phyloP scores from a whole-genome alignment of 129 eudicot species.

The Flaveria robusta region DNA sequence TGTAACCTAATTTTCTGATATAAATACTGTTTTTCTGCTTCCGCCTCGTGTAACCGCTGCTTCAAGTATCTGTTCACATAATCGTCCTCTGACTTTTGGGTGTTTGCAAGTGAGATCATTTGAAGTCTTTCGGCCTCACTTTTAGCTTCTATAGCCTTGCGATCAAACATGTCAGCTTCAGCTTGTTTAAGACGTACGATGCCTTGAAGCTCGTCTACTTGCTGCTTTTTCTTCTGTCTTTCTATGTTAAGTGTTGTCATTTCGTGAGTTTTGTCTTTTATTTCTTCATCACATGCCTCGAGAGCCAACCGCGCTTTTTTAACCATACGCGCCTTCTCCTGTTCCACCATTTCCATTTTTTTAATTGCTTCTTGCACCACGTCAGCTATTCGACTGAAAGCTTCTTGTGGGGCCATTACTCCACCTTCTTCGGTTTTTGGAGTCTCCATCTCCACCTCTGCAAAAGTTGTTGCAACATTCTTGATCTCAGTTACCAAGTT shows the following conservation, averaged over 20 bases:
- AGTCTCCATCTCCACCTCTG: slow-evolving; percentile 65
- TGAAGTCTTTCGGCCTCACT: slow-evolving; percentile 80
- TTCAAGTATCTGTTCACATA: slow-evolving; percentile 75
- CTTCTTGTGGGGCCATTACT: slow-evolving; percentile 81
- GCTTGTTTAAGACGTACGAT: slow-evolving; percentile 81
- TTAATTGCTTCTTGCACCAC: slow-evolving; percentile 81
- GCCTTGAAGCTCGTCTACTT: slow-evolving; percentile 74
- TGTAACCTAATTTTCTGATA: slow-evolving; percentile 77
- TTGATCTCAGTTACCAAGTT: neutral
- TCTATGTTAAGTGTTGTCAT: slow-evolving; percentile 64
- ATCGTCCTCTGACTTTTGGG: slow-evolving; percentile 77
- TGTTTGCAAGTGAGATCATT: slow-evolving; percentile 65
- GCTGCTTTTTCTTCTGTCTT: slow-evolving; percentile 74
- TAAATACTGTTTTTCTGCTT: slow-evolving; percentile 78
- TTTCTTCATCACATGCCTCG: slow-evolving; percentile 79
- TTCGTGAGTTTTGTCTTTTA: slow-evolving; percentile 75
- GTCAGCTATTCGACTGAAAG: slow-evolving; percentile 71
- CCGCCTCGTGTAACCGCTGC: slow-evolving; percentile 77
- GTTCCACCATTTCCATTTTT: slow-evolving; percentile 85
- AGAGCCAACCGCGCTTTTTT: slow-evolving; percentile 76
- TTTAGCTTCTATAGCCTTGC: slow-evolving; percentile 77
- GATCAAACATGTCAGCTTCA: slow-evolving; percentile 83
- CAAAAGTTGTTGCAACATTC: slow-evolving; percentile 5
- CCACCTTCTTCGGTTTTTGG: slow-evolving; percentile 62
- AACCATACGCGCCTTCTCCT: slow-evolving; percentile 64